phyloP scores from a whole-genome alignment of 345 rosid genomes.

The Syzygium aromaticum region DNA sequence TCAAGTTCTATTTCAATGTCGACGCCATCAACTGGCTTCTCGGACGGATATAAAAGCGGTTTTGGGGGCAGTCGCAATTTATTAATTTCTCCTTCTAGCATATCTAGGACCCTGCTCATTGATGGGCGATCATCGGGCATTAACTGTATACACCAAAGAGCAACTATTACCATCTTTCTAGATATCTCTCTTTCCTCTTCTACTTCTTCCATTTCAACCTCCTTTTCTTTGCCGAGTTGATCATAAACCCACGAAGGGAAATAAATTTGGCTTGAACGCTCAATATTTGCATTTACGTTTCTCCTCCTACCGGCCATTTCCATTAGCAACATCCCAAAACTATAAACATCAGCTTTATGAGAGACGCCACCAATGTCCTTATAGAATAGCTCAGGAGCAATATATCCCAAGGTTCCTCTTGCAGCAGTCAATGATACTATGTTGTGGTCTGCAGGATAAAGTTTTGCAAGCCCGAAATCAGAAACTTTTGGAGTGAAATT shows the following conservation, averaged over 20 bases:
- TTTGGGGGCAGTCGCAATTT: neutral
- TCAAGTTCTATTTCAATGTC: neutral
- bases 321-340: too few relatives aligned
- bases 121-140: neutral
- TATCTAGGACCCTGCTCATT: neutral
- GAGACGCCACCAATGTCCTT: too few relatives aligned
- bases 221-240: neutral
- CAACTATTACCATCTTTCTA: neutral
- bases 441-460: neutral
- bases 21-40: neutral
- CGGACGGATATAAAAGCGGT: neutral
- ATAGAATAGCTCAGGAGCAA: neutral
- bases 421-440: neutral
- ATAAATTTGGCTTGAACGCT: neutral
- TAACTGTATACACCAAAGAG: neutral
- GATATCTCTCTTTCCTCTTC: neutral
- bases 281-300: too few relatives aligned
- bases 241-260: neutral
- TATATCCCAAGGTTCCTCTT: neutral
- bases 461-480: neutral
- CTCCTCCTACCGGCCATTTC: too few relatives aligned
- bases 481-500: neutral
- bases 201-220: neutral
- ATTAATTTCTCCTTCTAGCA: neutral
- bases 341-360: too few relatives aligned